These are phyloP conservation scores for Phialocephala subalpina DNA, from an alignment of 2,329 filamentous ascomycete species.

Conservation along the genomic window DNA sequence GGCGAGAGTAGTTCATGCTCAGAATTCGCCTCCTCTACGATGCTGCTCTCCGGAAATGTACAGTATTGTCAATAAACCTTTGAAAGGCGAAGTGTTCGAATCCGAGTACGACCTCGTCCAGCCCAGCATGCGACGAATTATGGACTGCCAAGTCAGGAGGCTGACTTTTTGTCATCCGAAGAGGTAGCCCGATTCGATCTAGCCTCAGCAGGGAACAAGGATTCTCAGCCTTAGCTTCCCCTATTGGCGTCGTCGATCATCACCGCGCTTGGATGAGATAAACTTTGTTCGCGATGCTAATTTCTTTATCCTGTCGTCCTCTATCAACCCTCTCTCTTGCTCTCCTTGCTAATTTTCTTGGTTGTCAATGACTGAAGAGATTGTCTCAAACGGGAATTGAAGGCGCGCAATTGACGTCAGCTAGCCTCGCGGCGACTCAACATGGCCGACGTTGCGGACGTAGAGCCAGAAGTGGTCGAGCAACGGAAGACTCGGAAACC, in stretches of 20 bases:
- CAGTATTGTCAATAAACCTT: too few species aligned
- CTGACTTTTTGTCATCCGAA: not conserved
- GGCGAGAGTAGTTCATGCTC: too few species aligned
- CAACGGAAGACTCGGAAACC: constrained; percentile 2
- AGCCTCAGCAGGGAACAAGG: not conserved
- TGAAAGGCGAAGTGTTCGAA: too few species aligned
- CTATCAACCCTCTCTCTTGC: too few species aligned
- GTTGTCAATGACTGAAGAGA: not conserved
- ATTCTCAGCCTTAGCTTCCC: not conserved
- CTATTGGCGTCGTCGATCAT: not conserved
- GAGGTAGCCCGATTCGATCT: not conserved
- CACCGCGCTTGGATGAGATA: not conserved
- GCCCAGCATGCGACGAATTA: too few species aligned
- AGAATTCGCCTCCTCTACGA: too few species aligned
- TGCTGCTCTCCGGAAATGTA: too few species aligned
- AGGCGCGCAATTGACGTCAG: not conserved
- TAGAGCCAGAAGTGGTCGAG: constrained; percentile 2
- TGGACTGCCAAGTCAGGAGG: not conserved
- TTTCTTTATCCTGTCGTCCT: not conserved
- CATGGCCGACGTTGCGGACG: constrained; percentile 4
- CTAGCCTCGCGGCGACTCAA: not conserved
- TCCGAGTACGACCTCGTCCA: too few species aligned
- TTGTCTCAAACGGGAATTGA: not conserved
- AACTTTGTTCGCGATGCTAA: not conserved
- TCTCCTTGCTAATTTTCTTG: too few species aligned